These are phyloP conservation scores for Cladosporium austrohemisphaericum DNA, from an alignment of 2,329 filamentous ascomycete genomes.

Conservation along the genomic window DNA sequence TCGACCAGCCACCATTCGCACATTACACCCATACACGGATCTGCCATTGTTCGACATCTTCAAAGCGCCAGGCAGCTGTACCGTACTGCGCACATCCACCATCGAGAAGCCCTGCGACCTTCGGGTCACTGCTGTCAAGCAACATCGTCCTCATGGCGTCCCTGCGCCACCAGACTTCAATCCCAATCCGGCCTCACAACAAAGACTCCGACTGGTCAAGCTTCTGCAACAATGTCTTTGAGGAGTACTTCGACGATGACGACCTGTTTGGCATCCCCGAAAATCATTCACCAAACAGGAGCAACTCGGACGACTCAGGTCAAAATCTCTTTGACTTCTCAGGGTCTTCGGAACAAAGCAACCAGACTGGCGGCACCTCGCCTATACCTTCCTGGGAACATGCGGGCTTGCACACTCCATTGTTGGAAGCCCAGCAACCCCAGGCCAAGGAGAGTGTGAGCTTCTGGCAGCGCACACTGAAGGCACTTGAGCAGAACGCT, in stretches of 20 bases:
- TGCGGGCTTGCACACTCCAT: slow-evolving; percentile 10
- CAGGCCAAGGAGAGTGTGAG: slow-evolving; percentile 43
- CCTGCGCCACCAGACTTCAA: slow-evolving; percentile 5
- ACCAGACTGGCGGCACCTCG: slow-evolving; percentile 41
- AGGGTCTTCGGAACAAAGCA: slow-evolving; percentile 50
- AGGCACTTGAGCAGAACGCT: slow-evolving; percentile 50
- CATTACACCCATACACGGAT: background rate
- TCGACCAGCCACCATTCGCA: background rate
- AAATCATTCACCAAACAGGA: slow-evolving; percentile 44
- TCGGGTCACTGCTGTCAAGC: background rate
- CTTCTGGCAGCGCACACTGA: slow-evolving; percentile 53
- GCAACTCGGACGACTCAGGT: slow-evolving; percentile 48
- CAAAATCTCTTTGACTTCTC: slow-evolving; percentile 48
- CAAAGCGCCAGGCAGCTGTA: background rate
- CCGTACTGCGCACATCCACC: background rate
- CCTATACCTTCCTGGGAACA: slow-evolving; percentile 47
- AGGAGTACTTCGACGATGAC: slow-evolving; percentile 57
- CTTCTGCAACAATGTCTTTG: slow-evolving; percentile 59
- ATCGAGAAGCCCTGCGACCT: background rate
- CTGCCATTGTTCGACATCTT: background rate
- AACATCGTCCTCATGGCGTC: slow-evolving; percentile 8
- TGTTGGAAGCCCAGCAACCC: slow-evolving; percentile 29
- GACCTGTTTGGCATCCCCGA: slow-evolving; percentile 50
- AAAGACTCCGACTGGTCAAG: slow-evolving; percentile 55
- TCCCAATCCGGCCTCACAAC: slow-evolving; percentile 43